Evolutionary conservation across 371 early-diverging fungal species (phyloP).

Genomic region (Blakeslea trispora): DNA sequence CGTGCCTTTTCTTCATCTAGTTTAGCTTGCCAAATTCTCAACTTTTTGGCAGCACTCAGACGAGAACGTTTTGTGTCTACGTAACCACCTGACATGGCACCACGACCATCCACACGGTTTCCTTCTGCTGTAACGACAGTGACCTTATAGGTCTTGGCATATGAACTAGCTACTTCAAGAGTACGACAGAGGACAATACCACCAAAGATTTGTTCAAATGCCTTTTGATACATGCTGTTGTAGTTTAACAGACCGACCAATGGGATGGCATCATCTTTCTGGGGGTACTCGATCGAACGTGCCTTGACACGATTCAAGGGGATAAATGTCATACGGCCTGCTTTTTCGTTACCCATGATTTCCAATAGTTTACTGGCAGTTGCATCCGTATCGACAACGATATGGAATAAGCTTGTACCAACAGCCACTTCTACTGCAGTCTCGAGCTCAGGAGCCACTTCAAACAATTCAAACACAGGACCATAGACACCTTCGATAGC

Average conservation of each 20-base stretch:
- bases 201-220: conserved; percentile 88
- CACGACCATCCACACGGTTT: conserved; percentile 90
- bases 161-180: conserved; percentile 81
- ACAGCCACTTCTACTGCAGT: conserved; percentile 93
- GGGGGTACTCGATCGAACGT: conserved; percentile 62
- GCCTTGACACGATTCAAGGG: conserved; percentile 88
- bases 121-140: conserved; percentile 92
- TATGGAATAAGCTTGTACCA: conserved; percentile 91
- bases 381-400: conserved; percentile 95
- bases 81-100: conserved; percentile 94
- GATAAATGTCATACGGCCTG: conserved; percentile 96
- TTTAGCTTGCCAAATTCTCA: conserved; percentile 42
- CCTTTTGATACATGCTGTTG: conserved; percentile 65
- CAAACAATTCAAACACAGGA: conserved; percentile 90
- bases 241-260: conserved; percentile 76
- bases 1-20: conserved; percentile 52
- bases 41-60: conserved; percentile 67
- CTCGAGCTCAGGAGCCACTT: conserved; percentile 79
- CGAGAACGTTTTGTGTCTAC: conserved; percentile 76
- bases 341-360: conserved; percentile 69
- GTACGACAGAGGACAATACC: conserved; percentile 85
- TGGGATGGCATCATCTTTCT: conserved; percentile 79
- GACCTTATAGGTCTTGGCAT: conserved; percentile 75
- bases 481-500: conserved; percentile 85
- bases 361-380: conserved; percentile 84